Percentiles rank a stretch among this genome's conserved stretches.
Conservation (phyloP, 176 grass and related monocot genomes). For the Musa itinerans region DNA sequence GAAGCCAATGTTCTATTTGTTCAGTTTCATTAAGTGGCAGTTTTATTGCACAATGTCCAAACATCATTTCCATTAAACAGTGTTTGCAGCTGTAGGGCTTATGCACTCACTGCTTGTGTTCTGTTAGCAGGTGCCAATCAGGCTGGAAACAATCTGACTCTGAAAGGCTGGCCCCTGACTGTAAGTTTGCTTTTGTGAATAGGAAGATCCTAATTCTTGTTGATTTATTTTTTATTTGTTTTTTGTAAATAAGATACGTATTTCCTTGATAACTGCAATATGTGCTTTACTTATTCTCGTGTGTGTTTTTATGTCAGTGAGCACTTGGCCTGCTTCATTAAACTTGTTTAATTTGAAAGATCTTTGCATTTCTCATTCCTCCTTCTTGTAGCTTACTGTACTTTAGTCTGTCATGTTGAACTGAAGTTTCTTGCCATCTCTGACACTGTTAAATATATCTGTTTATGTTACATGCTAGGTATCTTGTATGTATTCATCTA, state of each 20-base stretch:
- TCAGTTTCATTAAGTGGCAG: background rate
- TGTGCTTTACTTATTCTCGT: too few relatives aligned
- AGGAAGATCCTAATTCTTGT: background rate
- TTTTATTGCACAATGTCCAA: background rate
- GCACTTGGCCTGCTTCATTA: too few relatives aligned
- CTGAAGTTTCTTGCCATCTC: too few relatives aligned
- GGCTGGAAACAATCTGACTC: slow-evolving; percentile 80
- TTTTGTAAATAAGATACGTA: background rate
- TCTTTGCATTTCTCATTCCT: too few relatives aligned
- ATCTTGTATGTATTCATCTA: background rate
- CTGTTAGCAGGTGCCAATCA: slow-evolving; percentile 79
- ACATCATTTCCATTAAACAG: background rate
- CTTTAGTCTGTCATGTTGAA: too few relatives aligned
- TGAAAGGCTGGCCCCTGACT: slow-evolving; percentile 99
- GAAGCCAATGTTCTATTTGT: background rate
- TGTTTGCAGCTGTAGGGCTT: background rate
- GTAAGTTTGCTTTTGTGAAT: slow-evolving; percentile 36
- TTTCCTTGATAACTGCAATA: background rate
- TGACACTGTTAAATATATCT: background rate
- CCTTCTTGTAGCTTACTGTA: too few relatives aligned
- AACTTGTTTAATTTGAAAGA: too few relatives aligned
- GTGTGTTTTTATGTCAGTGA: too few relatives aligned
- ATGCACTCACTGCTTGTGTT: background rate
- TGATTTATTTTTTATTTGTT: background rate
- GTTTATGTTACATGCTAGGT: background rate